Evolutionary conservation across 495 filamentous ascomycete genomes (phyloP).

Genomic region (Lindgomyces ingoldianus): DNA sequence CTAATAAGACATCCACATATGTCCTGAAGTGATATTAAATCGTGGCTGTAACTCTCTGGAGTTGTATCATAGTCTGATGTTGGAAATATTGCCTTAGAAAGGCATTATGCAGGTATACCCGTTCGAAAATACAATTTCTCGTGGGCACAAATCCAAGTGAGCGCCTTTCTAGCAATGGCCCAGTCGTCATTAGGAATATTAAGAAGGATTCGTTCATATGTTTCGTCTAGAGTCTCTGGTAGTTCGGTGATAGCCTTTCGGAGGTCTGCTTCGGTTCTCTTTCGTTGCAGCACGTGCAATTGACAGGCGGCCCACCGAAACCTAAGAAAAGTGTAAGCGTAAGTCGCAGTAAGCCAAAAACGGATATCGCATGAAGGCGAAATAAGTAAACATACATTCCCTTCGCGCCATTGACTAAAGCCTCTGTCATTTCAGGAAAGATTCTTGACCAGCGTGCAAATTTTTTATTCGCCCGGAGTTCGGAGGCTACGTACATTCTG

Average conservation of each 20-base stretch:
- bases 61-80: conserved; percentile 1
- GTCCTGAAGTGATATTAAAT: not conserved
- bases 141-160: conserved; percentile 8
- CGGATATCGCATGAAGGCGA: not conserved
- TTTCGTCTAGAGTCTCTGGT: conserved; percentile 16
- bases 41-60: not conserved
- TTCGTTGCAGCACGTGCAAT: not conserved
- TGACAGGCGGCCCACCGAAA: conserved; percentile 18
- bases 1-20: conserved; percentile 11
- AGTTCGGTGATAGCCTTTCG: not conserved
- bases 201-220: conserved; percentile 8
- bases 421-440: not conserved
- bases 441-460: not conserved
- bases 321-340: not conserved
- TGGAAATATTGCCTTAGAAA: too few species aligned
- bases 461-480: not conserved
- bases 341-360: not conserved
- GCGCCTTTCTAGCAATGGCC: not conserved
- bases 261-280: not conserved
- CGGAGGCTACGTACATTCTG: not conserved
- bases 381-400: conserved; percentile 6
- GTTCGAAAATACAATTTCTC: not conserved
- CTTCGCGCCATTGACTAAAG: not conserved
- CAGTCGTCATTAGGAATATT: conserved; percentile 10
- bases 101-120: not conserved